A percentile compares a stretch with the other conserved stretches of the same genome.
Conservation (phyloP, 345 rosid genomes). For the Erodium maritimum region DNA sequence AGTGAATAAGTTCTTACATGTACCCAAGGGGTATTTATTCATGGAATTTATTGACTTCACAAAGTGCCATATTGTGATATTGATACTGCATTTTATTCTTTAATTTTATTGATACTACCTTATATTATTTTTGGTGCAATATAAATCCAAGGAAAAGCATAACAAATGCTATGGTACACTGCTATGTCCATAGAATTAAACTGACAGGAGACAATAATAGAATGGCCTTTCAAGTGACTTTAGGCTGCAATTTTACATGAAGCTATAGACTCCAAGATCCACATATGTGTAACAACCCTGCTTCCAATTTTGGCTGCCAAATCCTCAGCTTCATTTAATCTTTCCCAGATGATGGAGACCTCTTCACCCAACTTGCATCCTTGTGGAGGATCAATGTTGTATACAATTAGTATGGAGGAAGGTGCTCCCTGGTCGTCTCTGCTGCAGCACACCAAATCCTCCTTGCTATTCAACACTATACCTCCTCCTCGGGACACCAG, state of each 20-base stretch:
- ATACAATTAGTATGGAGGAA: constrained; percentile 35
- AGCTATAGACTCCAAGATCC: constrained; percentile 80
- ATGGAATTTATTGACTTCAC: too few species aligned
- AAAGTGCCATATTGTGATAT: too few species aligned
- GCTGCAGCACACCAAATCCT: constrained; percentile 15
- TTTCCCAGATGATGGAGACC: constrained; percentile 54
- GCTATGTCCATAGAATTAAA: too few species aligned
- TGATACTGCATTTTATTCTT: too few species aligned
- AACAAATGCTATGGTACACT: too few species aligned
- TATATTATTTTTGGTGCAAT: too few species aligned
- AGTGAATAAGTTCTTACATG: too few species aligned
- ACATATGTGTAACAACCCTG: constrained; percentile 48
- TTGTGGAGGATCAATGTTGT: constrained; percentile 49
- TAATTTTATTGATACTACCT: too few species aligned
- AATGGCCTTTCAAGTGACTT: neutral
- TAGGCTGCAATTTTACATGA: constrained; percentile 46
- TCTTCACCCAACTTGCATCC: constrained; percentile 61
- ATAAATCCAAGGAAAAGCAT: too few species aligned
- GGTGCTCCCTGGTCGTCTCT: constrained; percentile 6
- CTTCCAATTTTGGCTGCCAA: constrained; percentile 41
- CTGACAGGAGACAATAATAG: neutral
- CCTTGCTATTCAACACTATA: constrained; percentile 28
- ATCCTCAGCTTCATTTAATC: constrained; percentile 55
- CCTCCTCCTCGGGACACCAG: constrained; percentile 62
- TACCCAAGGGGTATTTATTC: too few species aligned